Evolutionary conservation across 495 filamentous ascomycete species (phyloP).

Genomic region (Darksidea phi): DNA sequence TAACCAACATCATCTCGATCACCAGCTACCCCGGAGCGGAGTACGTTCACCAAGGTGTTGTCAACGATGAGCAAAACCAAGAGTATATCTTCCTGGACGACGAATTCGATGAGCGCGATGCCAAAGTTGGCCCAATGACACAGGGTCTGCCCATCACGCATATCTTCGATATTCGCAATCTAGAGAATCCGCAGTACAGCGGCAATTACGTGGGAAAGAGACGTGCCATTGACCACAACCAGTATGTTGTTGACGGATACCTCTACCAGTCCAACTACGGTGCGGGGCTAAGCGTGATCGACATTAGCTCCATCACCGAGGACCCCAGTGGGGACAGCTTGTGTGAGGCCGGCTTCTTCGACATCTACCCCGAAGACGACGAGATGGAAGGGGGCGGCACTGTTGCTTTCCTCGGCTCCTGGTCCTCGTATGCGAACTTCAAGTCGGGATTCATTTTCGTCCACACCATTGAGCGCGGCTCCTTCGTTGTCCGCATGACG

Average conservation of each 20-base stretch:
- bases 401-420: constrained; percentile 55
- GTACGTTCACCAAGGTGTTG: constrained; percentile 65
- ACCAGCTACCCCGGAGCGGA: constrained; percentile 55
- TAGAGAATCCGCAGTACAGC: constrained; percentile 45
- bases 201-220: constrained; percentile 51
- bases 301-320: constrained; percentile 51
- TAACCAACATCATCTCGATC: constrained; percentile 50
- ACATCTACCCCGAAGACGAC: constrained; percentile 61
- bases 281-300: constrained; percentile 55
- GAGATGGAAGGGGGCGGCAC: constrained; percentile 44
- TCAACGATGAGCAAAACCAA: constrained; percentile 52
- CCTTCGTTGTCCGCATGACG: constrained; percentile 47
- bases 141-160: constrained; percentile 26
- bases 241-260: constrained; percentile 54
- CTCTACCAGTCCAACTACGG: constrained; percentile 60
- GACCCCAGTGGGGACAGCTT: constrained; percentile 54
- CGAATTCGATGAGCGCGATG: constrained; percentile 56
- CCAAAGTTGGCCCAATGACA: constrained; percentile 31
- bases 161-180: constrained; percentile 34
- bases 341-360: constrained; percentile 55
- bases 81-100: constrained; percentile 58
- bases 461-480: constrained; percentile 60
- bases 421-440: constrained; percentile 57
- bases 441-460: constrained; percentile 54
- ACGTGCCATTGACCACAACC: constrained; percentile 59